Percentiles rank a stretch among this genome's conserved stretches.
phyloP scores from a whole-genome alignment of 2,329 filamentous ascomycete species.

The Phialophora tarda region DNA sequence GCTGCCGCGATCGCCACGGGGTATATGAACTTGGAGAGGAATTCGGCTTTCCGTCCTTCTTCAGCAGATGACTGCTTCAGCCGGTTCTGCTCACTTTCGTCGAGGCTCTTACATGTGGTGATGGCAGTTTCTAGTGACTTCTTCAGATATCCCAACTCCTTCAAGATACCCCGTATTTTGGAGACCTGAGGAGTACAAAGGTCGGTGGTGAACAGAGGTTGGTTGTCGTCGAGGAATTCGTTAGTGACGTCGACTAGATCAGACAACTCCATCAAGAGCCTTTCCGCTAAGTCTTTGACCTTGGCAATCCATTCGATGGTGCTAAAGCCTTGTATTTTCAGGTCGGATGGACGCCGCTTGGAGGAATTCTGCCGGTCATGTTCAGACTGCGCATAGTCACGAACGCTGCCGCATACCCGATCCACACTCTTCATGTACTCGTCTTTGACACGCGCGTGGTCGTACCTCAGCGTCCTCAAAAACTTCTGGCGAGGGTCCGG shows the following conservation, averaged over 20 bases:
- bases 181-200: not conserved
- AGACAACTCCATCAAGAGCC: not conserved
- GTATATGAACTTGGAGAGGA: conserved; percentile 1
- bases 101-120: not conserved
- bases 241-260: not conserved
- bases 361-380: not conserved
- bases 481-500: not conserved
- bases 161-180: not conserved
- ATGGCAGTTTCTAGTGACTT: not conserved
- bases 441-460: not conserved
- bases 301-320: not conserved
- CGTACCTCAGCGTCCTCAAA: not conserved
- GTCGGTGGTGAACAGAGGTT: not conserved
- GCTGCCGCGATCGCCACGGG: not conserved
- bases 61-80: not conserved
- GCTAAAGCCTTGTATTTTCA: not conserved
- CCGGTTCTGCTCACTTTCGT: not conserved
- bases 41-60: not conserved
- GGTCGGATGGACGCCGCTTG: not conserved
- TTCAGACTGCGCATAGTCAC: not conserved
- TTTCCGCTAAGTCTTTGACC: not conserved
- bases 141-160: not conserved
- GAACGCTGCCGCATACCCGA: not conserved
- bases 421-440: not conserved
- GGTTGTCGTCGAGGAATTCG: not conserved